Evolutionary conservation across 2,329 filamentous ascomycete species (phyloP).

Genomic region (Colletotrichum destructivum): DNA sequence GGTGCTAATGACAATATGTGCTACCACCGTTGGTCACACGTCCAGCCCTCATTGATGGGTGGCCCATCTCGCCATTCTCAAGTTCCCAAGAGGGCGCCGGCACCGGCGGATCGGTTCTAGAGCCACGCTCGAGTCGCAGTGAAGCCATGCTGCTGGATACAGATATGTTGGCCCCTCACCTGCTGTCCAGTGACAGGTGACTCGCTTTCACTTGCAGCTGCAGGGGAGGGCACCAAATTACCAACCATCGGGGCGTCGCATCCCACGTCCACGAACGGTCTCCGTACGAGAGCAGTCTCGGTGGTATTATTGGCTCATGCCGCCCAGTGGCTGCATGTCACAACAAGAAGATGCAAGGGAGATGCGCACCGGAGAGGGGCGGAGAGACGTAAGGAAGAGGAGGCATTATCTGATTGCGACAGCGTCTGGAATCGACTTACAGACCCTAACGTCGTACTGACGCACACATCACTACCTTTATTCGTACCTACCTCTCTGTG

Average conservation of each 20-base stretch:
- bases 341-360: conserved; percentile 37
- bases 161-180: conserved; percentile 9
- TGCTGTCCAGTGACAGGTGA: conserved; percentile 39
- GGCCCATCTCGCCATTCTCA: neutral
- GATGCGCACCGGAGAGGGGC: conserved; percentile 31
- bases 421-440: conserved; percentile 14
- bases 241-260: conserved; percentile 32
- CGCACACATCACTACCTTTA: conserved; percentile 1
- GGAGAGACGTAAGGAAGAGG: conserved; percentile 35
- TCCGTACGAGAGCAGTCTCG: conserved; percentile 29
- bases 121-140: conserved; percentile 30
- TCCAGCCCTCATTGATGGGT: conserved; percentile 15
- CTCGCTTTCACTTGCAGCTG: conserved; percentile 31
- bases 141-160: conserved; percentile 38
- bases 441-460: conserved; percentile 25
- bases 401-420: conserved; percentile 30
- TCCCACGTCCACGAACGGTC: conserved; percentile 28
- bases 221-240: conserved; percentile 26
- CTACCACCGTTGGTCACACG: conserved; percentile 32
- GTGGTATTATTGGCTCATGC: conserved; percentile 35
- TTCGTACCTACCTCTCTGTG: neutral
- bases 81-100: conserved; percentile 16
- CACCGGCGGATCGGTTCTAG: conserved; percentile 37
- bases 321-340: conserved; percentile 37
- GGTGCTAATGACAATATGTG: conserved; percentile 10